These are phyloP conservation scores for Ormosia emarginata DNA, from an alignment of 306 rosid genomes.

Conservation along the genomic window DNA sequence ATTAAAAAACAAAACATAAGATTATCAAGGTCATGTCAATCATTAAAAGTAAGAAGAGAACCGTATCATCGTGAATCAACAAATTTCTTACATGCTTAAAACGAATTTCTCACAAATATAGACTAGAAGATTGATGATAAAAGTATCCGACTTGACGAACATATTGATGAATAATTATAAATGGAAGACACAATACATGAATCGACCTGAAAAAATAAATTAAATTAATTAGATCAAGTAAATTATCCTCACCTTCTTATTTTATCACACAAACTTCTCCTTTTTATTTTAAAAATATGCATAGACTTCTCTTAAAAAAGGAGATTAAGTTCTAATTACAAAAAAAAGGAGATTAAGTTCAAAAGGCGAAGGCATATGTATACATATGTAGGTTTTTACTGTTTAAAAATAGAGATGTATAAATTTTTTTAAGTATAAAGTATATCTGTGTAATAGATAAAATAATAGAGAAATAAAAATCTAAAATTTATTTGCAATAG, in stretches of 20 bases:
- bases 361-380: neutral
- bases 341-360: neutral
- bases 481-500: neutral
- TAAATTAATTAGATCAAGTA: neutral
- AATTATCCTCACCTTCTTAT: neutral
- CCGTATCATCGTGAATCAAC: neutral
- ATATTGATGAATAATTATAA: neutral
- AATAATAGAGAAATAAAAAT: neutral
- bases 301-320: neutral
- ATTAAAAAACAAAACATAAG: neutral
- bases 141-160: no score
- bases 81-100: no score
- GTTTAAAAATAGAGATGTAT: neutral
- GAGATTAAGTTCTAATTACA: no score
- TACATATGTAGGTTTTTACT: neutral
- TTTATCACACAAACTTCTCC: neutral
- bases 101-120: no score
- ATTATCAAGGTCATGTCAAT: neutral
- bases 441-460: neutral
- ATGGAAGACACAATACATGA: neutral
- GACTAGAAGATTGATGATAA: no score
- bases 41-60: neutral
- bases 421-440: neutral
- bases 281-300: neutral
- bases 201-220: neutral